A percentile compares a stretch with the other conserved stretches of the same genome.
These are phyloP conservation scores for Hypoxylon rubiginosum DNA, from an alignment of 2,329 filamentous ascomycete genomes.

Conservation along the genomic window DNA sequence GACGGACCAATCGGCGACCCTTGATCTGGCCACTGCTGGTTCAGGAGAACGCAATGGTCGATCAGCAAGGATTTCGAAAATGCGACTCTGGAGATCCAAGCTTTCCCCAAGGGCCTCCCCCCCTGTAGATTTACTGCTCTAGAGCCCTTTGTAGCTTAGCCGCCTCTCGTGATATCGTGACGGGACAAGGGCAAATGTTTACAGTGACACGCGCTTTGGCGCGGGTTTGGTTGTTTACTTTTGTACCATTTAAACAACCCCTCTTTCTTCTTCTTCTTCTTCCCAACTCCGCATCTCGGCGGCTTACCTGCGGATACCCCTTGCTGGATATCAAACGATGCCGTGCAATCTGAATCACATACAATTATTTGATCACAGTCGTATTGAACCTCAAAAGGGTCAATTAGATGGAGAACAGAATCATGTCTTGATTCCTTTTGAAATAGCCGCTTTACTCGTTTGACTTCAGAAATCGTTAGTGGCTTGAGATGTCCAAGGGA, in stretches of 20 bases:
- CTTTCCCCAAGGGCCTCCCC: constrained; percentile 19
- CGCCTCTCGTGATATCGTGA: constrained; percentile 42
- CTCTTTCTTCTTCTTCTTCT: constrained; percentile 25
- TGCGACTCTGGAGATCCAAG: constrained; percentile 38
- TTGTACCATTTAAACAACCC: constrained; percentile 40
- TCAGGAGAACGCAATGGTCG: constrained; percentile 29
- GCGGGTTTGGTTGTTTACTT: constrained; percentile 41
- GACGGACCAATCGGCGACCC: constrained; percentile 35
- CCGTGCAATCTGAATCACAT: constrained; percentile 41
- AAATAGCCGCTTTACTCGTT: constrained; percentile 33
- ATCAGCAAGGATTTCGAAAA: constrained; percentile 39
- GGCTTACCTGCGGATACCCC: constrained; percentile 28
- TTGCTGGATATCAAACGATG: constrained; percentile 41
- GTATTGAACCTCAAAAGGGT: constrained; percentile 29
- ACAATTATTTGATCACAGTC: constrained; percentile 40
- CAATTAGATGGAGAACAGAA: constrained; percentile 24
- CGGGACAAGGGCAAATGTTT: constrained; percentile 33
- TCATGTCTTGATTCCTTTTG: constrained; percentile 26
- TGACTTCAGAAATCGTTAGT: constrained; percentile 28
- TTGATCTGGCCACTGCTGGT: constrained; percentile 29
- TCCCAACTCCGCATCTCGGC: constrained; percentile 39
- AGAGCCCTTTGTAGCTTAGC: constrained; percentile 39
- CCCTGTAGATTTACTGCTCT: constrained; percentile 23
- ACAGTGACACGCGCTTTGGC: constrained; percentile 39
- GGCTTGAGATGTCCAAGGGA: constrained; percentile 30